Evolutionary conservation across 345 rosid genomes (phyloP), one percentile per base, ranked within the genome.

Genomic region (Schrenkiella parvula): DNA sequence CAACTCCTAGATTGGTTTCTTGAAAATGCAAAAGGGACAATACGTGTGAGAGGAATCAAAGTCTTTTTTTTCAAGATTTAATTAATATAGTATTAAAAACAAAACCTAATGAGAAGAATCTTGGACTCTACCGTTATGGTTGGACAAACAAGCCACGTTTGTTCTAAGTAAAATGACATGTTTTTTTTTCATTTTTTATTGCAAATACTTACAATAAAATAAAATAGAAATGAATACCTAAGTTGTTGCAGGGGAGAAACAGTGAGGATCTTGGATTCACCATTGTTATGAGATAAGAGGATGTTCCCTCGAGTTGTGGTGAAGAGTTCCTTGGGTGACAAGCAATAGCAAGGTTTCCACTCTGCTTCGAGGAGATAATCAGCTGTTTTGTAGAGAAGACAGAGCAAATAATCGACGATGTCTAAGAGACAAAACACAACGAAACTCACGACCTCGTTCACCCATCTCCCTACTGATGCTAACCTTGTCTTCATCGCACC

Each of bases 321-420:
- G 58, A 85, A 85, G 76, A 78, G 83, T 64, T 84, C 82, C 62
- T 78, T 86, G 18, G 87, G 63, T 0, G 92, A 85, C 32, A 80
- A 75, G 79, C 98, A 88, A 59, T 88, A 89, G 72, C 96, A 88
- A 18, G 87, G 89, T 73, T 83, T 86, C 93, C 90, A 86, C 65
- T 91, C 92, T 8, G 89, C 88, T 79, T 93, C 97, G 8, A 85
- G 68, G 68, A 84, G 50, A 80, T 86, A 88, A 74, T 93, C 97
- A 1, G 71, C 86, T 8, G 84, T 72, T 83, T 86, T 93, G 91
- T 84, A 93, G 4, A 73, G 47, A 14, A 82, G 73, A 68, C 98
- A 93, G 1, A 91, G 81, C 1, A 83, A 47, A 46, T 53, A 68
- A 76, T 93, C 97, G 12, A 93, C 62, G 4, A 93, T 78, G 87